phyloP scores from a whole-genome alignment of 371 early-diverging fungal genomes.

The Mortierella sp. region DNA sequence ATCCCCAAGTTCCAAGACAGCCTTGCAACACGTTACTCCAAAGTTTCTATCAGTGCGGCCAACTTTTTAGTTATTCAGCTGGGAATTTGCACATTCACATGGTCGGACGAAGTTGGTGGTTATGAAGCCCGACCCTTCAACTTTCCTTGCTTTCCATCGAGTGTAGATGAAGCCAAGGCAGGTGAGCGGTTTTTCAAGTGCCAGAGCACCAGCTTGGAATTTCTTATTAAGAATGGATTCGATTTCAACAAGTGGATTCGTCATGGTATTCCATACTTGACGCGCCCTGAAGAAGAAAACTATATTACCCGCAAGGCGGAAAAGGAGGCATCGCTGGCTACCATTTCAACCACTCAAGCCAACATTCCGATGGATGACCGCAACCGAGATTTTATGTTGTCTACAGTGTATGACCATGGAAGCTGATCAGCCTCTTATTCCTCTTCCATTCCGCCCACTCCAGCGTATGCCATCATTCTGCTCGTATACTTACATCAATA shows the following conservation, averaged over 20 bases:
- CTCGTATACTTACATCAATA: background rate
- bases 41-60: conserved; percentile 37
- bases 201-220: conserved; percentile 78
- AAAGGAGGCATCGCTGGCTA: conserved; percentile 31
- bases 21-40: conserved; percentile 36
- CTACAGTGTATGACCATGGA: conserved; percentile 38
- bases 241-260: conserved; percentile 80
- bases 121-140: conserved; percentile 80
- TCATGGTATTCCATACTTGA: conserved; percentile 73
- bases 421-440: too few species aligned
- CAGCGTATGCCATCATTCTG: background rate
- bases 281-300: conserved; percentile 60
- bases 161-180: conserved; percentile 50
- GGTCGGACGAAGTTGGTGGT: conserved; percentile 53
- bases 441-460: too few species aligned
- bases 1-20: conserved; percentile 33
- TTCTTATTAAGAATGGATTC: conserved; percentile 72
- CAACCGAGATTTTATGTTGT: conserved; percentile 60
- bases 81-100: conserved; percentile 77
- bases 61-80: conserved; percentile 73
- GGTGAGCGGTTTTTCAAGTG: conserved; percentile 70
- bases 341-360: conserved; percentile 14
- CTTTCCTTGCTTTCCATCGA: conserved; percentile 78
- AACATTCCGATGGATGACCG: conserved; percentile 62
- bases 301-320: conserved; percentile 54